Percentiles rank a stretch among this genome's conserved stretches.
phyloP scores from a whole-genome alignment of 1,139 yeast genomes.

The Entelexis paramagnoliae region DNA sequence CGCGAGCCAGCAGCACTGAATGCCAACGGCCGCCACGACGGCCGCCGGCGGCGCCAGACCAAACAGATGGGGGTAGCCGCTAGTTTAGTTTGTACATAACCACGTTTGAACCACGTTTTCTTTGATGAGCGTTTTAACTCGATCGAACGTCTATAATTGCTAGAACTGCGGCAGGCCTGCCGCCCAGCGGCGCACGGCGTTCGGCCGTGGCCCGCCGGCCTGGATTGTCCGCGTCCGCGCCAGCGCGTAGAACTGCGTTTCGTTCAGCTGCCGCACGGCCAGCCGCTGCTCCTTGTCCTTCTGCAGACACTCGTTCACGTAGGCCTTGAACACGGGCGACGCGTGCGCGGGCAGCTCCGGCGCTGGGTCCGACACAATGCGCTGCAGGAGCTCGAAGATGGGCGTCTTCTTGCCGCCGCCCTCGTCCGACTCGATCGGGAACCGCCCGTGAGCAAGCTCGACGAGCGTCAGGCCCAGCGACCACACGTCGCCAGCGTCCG shows the following conservation, averaged over 20 bases:
- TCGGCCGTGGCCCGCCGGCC: conserved; percentile 5
- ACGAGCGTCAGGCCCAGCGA: conserved; percentile 82
- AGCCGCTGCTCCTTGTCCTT: conserved; percentile 51
- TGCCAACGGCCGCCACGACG: too few species aligned
- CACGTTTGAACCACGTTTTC: not conserved
- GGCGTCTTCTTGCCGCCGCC: conserved; percentile 34
- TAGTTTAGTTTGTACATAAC: not conserved
- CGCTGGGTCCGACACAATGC: conserved; percentile 88
- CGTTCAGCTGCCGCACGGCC: conserved; percentile 49
- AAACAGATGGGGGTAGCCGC: too few species aligned
- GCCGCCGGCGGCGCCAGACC: too few species aligned
- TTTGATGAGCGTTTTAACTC: too few species aligned
- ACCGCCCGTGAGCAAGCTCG: conserved; percentile 74
- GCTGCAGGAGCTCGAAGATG: conserved; percentile 74
- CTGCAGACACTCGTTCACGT: conserved; percentile 62
- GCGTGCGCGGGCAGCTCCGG: conserved; percentile 51
- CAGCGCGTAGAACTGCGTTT: conserved; percentile 36
- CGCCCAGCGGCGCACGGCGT: conserved; percentile 20
- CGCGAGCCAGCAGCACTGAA: not conserved
- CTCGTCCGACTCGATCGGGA: conserved; percentile 43
- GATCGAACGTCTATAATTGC: not conserved
- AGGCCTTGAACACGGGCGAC: conserved; percentile 43
- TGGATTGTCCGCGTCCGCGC: conserved; percentile 14
- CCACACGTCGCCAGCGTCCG: conserved; percentile 94
- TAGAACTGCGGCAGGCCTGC: conserved; percentile 17